A percentile compares a stretch with the other conserved stretches of the same genome.
These are phyloP conservation scores for Kwoniella dendrophila DNA, from an alignment of 768 basidiomycete genomes.

Conservation along the genomic window DNA sequence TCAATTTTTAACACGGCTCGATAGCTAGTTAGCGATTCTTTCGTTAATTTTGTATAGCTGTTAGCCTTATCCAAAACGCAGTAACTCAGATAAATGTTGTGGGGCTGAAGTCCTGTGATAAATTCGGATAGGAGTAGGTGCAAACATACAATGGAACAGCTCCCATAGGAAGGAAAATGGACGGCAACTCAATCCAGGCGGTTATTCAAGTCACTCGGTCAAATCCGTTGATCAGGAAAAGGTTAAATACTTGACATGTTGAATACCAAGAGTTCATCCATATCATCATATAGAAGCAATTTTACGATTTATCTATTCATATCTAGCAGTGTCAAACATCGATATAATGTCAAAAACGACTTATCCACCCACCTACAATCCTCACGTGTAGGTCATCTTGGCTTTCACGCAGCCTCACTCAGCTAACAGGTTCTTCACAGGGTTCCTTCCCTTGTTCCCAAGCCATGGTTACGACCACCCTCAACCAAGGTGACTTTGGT, in stretches of 20 bases:
- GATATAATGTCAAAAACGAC: neutral
- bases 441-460: slow-evolving; percentile 8
- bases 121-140: too few species aligned
- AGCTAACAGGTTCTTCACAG: neutral
- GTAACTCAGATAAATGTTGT: too few species aligned
- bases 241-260: neutral
- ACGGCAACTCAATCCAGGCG: too few species aligned
- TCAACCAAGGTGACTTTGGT: slow-evolving; percentile 2
- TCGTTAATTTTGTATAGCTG: too few species aligned
- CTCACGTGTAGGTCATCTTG: neutral
- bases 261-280: neutral
- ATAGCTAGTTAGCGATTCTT: too few species aligned
- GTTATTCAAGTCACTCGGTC: neutral
- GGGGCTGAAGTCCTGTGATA: too few species aligned
- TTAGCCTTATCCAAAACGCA: too few species aligned
- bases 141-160: too few species aligned
- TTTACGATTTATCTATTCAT: neutral
- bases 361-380: neutral
- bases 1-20: too few species aligned
- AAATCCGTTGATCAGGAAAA: neutral
- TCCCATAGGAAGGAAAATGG: too few species aligned
- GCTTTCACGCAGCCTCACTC: neutral
- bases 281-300: too few species aligned
- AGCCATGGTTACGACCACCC: slow-evolving; percentile 12
- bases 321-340: too few species aligned